A percentile compares a stretch with the other conserved stretches of the same genome.
phyloP scores from a whole-genome alignment of 176 grass and related monocot species.

The Aegilops tauschii region DNA sequence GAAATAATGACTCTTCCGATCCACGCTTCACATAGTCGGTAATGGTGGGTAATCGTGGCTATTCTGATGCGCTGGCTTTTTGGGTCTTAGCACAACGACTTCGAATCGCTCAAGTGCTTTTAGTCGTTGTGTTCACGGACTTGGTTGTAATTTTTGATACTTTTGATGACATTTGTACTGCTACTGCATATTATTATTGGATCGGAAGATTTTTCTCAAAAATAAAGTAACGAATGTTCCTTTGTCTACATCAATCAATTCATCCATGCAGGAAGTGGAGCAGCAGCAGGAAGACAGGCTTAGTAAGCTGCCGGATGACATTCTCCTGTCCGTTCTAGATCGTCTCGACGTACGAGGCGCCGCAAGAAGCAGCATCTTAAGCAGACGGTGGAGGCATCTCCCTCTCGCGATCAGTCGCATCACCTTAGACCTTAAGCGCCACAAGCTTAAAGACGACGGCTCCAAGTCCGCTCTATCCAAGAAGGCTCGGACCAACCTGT shows the following conservation, averaged over 20 bases:
- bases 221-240: neutral
- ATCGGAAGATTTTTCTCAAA: no score
- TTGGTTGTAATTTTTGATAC: no score
- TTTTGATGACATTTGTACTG: no score
- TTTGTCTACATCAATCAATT: neutral
- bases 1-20: no score
- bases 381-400: conserved; percentile 17
- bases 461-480: neutral
- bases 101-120: no score
- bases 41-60: no score
- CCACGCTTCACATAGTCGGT: no score
- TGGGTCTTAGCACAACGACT: no score
- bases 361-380: neutral
- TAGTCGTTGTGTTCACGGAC: no score
- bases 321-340: neutral
- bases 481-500: neutral
- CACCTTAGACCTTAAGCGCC: neutral
- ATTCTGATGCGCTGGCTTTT: no score
- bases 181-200: no score
- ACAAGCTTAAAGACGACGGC: neutral
- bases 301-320: neutral
- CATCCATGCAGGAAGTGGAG: neutral
- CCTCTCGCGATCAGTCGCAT: neutral
- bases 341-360: neutral
- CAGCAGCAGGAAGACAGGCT: neutral